Conservation (phyloP, 1,139 yeast genomes). For the Diutina siamensis region DNA sequence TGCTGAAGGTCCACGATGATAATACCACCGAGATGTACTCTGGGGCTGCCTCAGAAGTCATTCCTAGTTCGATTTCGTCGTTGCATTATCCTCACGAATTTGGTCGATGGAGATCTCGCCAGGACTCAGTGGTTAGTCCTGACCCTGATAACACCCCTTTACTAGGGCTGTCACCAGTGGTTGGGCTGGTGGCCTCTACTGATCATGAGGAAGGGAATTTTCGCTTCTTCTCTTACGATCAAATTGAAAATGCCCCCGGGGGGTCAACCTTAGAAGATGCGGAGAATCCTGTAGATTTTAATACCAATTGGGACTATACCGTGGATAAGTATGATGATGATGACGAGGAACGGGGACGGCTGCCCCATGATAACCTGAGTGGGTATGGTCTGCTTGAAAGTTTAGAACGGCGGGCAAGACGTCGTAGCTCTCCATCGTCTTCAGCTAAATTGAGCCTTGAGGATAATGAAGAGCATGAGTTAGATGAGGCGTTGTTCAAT, state of each 20-base stretch:
- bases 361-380: constrained; percentile 13
- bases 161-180: constrained; percentile 10
- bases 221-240: constrained; percentile 72
- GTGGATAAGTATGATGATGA: constrained; percentile 36
- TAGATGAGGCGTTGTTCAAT: not conserved
- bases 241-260: constrained; percentile 80
- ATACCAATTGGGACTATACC: constrained; percentile 57
- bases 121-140: constrained; percentile 17
- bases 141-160: constrained; percentile 26
- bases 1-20: constrained; percentile 23
- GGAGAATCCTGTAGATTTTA: constrained; percentile 44
- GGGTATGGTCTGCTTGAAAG: constrained; percentile 12
- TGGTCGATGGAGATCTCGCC: constrained; percentile 19
- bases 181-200: not conserved
- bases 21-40: constrained; percentile 66
- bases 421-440: not conserved
- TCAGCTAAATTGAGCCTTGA: not conserved
- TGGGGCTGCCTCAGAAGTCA: constrained; percentile 81
- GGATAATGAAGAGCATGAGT: not conserved
- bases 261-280: constrained; percentile 65
- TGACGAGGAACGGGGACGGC: constrained; percentile 8
- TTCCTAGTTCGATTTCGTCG: constrained; percentile 83
- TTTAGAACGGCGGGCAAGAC: not conserved
- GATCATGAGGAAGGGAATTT: constrained; percentile 36
- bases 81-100: constrained; percentile 66